phyloP scores from a whole-genome alignment of 176 grass and related monocot species.

The Alloteropsis semialata region DNA sequence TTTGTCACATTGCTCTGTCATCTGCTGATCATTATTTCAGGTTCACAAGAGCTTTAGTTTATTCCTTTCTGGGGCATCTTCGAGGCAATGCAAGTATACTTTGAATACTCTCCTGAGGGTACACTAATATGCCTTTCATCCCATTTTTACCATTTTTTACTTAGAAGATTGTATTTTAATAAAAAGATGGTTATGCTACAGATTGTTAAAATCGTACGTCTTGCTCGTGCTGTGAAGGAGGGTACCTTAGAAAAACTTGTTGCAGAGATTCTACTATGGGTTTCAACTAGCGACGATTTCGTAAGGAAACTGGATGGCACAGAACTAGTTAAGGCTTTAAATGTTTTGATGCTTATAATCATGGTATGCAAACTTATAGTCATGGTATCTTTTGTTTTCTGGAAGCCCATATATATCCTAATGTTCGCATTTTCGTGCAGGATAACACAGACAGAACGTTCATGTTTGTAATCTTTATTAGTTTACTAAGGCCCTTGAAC shows the following conservation, averaged over 20 bases:
- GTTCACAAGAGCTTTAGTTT: constrained; percentile 89
- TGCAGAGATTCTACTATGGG: constrained; percentile 84
- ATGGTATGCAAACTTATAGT: constrained; percentile 48
- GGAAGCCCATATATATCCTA: background rate
- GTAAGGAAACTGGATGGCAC: constrained; percentile 47
- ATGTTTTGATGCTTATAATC: constrained; percentile 95
- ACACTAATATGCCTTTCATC: background rate
- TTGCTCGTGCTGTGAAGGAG: constrained; percentile 83
- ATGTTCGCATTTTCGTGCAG: constrained; percentile 40
- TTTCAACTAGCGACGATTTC: constrained; percentile 2
- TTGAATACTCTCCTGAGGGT: constrained; percentile 97
- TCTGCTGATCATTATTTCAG: constrained; percentile 31
- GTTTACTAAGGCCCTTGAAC: constrained; percentile 69
- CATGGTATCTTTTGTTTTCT: background rate
- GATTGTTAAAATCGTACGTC: constrained; percentile 84
- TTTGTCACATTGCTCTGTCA: background rate
- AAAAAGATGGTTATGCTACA: constrained; percentile 1
- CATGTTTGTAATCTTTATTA: constrained; percentile 78
- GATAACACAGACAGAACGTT: constrained; percentile 90
- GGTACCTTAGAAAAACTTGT: constrained; percentile 84
- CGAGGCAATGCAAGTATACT: constrained; percentile 89
- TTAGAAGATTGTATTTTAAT: constrained; percentile 3
- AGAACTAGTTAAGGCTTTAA: constrained; percentile 81
- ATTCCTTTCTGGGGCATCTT: constrained; percentile 84
- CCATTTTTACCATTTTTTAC: background rate